Conservation (phyloP, 2,329 filamentous ascomycete species). For the Penicillium griseofulvum region DNA sequence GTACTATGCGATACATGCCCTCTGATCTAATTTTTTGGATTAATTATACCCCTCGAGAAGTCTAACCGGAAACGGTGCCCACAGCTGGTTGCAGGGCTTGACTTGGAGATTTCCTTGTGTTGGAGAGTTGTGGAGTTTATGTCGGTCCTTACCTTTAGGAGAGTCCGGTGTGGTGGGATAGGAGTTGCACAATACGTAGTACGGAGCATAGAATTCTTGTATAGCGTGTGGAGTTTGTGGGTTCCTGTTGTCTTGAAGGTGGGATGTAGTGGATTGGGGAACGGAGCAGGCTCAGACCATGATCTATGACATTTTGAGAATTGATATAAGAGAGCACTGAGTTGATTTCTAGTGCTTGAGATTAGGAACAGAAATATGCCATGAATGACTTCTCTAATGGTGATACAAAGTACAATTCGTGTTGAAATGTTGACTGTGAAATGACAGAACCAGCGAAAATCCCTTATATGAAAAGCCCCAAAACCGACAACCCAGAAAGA, state of each 20-base stretch:
- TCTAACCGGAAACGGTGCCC: not conserved
- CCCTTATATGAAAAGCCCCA: constrained; percentile 8
- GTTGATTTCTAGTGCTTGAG: constrained; percentile 3
- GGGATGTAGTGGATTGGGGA: not conserved
- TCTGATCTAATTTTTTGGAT: not conserved
- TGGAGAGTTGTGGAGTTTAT: not conserved
- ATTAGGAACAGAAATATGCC: constrained; percentile 3
- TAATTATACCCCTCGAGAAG: not conserved
- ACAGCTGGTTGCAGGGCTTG: not conserved
- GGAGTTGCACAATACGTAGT: not conserved
- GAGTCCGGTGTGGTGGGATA: not conserved
- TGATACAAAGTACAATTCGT: constrained; percentile 16
- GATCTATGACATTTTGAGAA: not conserved
- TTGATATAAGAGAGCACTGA: constrained; percentile 2
- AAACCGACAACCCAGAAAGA: constrained; percentile 15
- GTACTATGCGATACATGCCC: not conserved
- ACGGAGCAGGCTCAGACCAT: not conserved
- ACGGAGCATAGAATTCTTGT: not conserved
- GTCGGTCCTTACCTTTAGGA: not conserved
- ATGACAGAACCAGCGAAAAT: constrained; percentile 5
- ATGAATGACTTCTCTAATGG: constrained; percentile 12
- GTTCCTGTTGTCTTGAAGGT: not conserved
- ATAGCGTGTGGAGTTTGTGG: not conserved
- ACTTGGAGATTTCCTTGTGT: not conserved
- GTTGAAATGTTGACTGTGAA: constrained; percentile 14